phyloP scores from a whole-genome alignment of 2,329 filamentous ascomycete species.

The Penicillium griseofulvum region DNA sequence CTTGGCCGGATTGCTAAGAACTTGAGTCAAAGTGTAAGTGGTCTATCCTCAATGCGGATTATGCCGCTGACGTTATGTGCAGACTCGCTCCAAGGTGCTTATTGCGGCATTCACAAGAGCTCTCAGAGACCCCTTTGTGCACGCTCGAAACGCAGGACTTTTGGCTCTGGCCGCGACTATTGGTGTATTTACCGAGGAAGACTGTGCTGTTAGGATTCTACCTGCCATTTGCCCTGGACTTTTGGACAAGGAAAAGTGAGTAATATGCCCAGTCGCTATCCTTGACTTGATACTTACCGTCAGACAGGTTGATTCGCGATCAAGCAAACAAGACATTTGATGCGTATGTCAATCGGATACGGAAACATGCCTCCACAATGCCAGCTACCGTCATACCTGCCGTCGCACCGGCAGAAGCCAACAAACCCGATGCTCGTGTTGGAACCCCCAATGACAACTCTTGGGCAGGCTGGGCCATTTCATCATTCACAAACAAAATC shows the following conservation, averaged over 20 bases:
- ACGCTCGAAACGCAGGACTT: slow-evolving; percentile 84
- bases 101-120: slow-evolving; percentile 89
- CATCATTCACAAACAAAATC: slow-evolving; percentile 94
- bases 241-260: slow-evolving; percentile 86
- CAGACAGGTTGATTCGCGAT: slow-evolving; percentile 68
- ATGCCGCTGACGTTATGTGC: slow-evolving; percentile 25
- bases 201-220: slow-evolving; percentile 78
- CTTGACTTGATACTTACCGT: not conserved
- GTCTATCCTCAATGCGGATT: not conserved
- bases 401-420: slow-evolving; percentile 50
- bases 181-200: slow-evolving; percentile 85
- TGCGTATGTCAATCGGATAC: slow-evolving; percentile 75
- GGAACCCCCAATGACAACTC: slow-evolving; percentile 69
- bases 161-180: slow-evolving; percentile 81
- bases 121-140: slow-evolving; percentile 88
- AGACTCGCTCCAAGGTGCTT: slow-evolving; percentile 83
- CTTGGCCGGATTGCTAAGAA: slow-evolving; percentile 93
- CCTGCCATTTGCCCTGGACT: slow-evolving; percentile 80
- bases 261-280: not conserved
- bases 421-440: slow-evolving; percentile 64
- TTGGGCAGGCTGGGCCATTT: slow-evolving; percentile 98
- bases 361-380: slow-evolving; percentile 73
- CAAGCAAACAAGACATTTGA: slow-evolving; percentile 89
- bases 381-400: slow-evolving; percentile 76
- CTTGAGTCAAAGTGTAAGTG: slow-evolving; percentile 61